Conservation (phyloP, 2,329 filamentous ascomycete genomes). For the Magnaporthiopsis rhizophila region DNA sequence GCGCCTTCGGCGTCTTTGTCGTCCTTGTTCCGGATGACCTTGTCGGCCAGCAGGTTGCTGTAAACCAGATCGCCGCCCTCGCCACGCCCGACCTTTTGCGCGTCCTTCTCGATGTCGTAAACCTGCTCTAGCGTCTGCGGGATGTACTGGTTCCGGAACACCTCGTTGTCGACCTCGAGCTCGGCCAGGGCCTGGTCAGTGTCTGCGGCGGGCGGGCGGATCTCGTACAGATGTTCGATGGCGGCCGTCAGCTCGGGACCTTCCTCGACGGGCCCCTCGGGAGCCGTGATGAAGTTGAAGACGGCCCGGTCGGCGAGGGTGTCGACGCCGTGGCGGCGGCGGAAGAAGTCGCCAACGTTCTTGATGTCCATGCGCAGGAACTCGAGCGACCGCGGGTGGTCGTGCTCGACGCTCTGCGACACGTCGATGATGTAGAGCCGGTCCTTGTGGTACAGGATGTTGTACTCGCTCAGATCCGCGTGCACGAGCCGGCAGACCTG, state of each 20-base stretch:
- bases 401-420: slow-evolving; percentile 93
- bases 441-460: slow-evolving; percentile 79
- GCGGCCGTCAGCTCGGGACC: slow-evolving; percentile 44
- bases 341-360: slow-evolving; percentile 91
- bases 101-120: slow-evolving; percentile 91
- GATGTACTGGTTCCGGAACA: slow-evolving; percentile 94
- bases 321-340: slow-evolving; percentile 72
- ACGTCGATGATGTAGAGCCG: slow-evolving; percentile 94
- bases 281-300: slow-evolving; percentile 72
- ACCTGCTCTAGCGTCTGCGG: slow-evolving; percentile 93
- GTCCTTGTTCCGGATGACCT: slow-evolving; percentile 36
- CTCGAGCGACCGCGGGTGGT: slow-evolving; percentile 85
- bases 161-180: slow-evolving; percentile 75
- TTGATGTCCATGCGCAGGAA: slow-evolving; percentile 98
- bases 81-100: slow-evolving; percentile 65
- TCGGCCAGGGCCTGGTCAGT: slow-evolving; percentile 35
- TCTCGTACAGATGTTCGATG: slow-evolving; percentile 60
- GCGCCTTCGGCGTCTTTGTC: slow-evolving; percentile 35
- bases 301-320: slow-evolving; percentile 69
- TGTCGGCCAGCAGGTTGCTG: slow-evolving; percentile 70
- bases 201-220: slow-evolving; percentile 34
- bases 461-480: slow-evolving; percentile 97
- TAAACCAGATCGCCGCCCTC: slow-evolving; percentile 76
- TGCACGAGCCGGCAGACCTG: slow-evolving; percentile 88
- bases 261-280: slow-evolving; percentile 52